These are phyloP conservation scores for Aulographum hederae DNA, from an alignment of 2,329 filamentous ascomycete species.

Conservation along the genomic window DNA sequence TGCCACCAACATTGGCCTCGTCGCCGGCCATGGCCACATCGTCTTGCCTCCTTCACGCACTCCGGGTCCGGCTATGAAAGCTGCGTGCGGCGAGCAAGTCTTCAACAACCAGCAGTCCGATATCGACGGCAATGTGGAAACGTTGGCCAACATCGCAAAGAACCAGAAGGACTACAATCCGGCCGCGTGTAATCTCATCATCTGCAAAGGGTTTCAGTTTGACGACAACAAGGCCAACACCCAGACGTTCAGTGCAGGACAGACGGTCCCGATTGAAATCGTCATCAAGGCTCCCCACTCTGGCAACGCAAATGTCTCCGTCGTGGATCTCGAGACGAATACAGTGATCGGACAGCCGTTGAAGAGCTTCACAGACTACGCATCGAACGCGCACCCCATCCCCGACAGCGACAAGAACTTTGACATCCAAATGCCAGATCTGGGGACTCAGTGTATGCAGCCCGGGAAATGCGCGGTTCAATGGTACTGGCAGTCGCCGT, in stretches of 20 bases:
- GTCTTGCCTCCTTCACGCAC: conserved; percentile 27
- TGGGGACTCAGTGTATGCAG: conserved; percentile 26
- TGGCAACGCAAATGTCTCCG: conserved; percentile 38
- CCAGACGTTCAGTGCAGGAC: conserved; percentile 30
- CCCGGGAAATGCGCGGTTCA: conserved; percentile 35
- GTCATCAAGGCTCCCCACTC: conserved; percentile 34
- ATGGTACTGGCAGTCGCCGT: conserved; percentile 41
- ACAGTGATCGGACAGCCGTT: conserved; percentile 32
- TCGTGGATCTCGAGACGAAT: conserved; percentile 36
- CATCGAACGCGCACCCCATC: conserved; percentile 25
- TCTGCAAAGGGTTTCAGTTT: conserved; percentile 41
- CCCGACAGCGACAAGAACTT: conserved; percentile 29
- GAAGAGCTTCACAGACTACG: conserved; percentile 37
- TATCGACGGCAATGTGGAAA: conserved; percentile 39
- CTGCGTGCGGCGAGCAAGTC: conserved; percentile 36
- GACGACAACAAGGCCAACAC: conserved; percentile 35
- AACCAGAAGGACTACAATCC: conserved; percentile 30
- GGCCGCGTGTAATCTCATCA: conserved; percentile 30
- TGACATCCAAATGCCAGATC: conserved; percentile 34
- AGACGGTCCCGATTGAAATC: conserved; percentile 26
- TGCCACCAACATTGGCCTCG: too few relatives aligned
- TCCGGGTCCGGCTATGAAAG: conserved; percentile 31
- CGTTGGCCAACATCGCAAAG: conserved; percentile 29
- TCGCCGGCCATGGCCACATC: conserved; percentile 36
- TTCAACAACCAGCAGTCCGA: conserved; percentile 34